Conservation (phyloP, 2,329 filamentous ascomycete genomes). For the Aspergillus intermedius region DNA sequence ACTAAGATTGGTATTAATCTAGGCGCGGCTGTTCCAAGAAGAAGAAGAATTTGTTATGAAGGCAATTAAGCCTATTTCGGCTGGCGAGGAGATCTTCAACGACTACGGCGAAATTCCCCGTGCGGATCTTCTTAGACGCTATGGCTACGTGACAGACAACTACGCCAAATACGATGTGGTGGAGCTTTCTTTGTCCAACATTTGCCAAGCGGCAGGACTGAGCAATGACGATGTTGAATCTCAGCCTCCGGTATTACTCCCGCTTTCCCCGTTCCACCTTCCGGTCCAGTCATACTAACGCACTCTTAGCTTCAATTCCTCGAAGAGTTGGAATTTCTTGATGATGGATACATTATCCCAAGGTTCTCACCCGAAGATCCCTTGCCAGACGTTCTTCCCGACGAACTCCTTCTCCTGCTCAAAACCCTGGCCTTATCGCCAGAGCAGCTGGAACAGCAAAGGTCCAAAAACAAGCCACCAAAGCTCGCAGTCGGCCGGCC, state of each 20-base stretch:
- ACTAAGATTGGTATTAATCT: background rate
- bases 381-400: slow-evolving; percentile 31
- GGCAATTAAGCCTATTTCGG: slow-evolving; percentile 59
- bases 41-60: slow-evolving; percentile 61
- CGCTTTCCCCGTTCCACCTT: background rate
- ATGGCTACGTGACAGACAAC: slow-evolving; percentile 77
- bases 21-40: slow-evolving; percentile 57
- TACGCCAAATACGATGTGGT: slow-evolving; percentile 77
- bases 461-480: slow-evolving; percentile 30
- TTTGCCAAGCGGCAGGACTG: slow-evolving; percentile 42
- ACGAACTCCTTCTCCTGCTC: slow-evolving; percentile 34
- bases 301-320: slow-evolving; percentile 46
- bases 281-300: slow-evolving; percentile 8
- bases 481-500: slow-evolving; percentile 24
- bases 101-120: slow-evolving; percentile 82
- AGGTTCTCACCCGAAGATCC: slow-evolving; percentile 21
- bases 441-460: slow-evolving; percentile 28
- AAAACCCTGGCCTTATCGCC: slow-evolving; percentile 27
- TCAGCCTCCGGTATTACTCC: slow-evolving; percentile 25
- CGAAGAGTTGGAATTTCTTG: slow-evolving; percentile 57
- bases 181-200: slow-evolving; percentile 61
- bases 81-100: slow-evolving; percentile 74
- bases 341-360: slow-evolving; percentile 64
- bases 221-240: slow-evolving; percentile 19
- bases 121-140: slow-evolving; percentile 73